Evolutionary conservation across 2,329 filamentous ascomycete genomes (phyloP), one percentile per base, ranked within the genome.

Genomic region (Pezicula carpinea): DNA sequence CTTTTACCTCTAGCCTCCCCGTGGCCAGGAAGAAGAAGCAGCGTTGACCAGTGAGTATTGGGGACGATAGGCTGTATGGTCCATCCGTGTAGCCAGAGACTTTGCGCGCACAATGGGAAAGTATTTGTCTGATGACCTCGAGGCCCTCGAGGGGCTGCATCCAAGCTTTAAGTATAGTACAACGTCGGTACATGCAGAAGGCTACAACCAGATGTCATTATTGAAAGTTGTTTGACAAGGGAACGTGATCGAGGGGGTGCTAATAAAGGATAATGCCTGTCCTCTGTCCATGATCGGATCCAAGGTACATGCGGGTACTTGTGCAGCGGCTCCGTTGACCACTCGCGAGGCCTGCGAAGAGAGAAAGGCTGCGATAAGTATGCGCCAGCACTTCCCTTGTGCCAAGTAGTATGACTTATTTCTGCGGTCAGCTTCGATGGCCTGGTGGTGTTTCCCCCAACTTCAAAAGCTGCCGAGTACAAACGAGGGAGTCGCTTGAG

Each of bases 251-350:
- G 41, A 50, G 39, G 52, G 42, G 50, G 36, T 40, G 48, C 48
- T 46, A 41, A 48, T 51, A 29, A 11, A 34, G 26, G 32, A 44
- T 43, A 47, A 59, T 58, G 55, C 53, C 53, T 55, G 55, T 49
- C 44, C 50, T 22, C 39, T 51, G 56, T 58, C 50, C 46, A 23
- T 19, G 22, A 38, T 19, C 17, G 52, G 40, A 42, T 72, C 72
- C 4, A 63, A 69, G 42, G 53, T 80, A 36, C 76, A 82, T 61
- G 61, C 56, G 48, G 51, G 66, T 47, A 69, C 71, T 19, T 78
- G 82, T 56, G 64, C 11, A 71, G 53, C 61, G 67, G 59, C 60
- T 82, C 38, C 48, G 67, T 67, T 54, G 60, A 57, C 36, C 66
- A 67, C 44, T 81, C 32, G 43, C 43, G 46, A 40, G n/a, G 34